A percentile compares a stretch with the other conserved stretches of the same genome.
Conservation (phyloP, 805 yeast species). For the Kregervanrija pseudodelftensis region DNA sequence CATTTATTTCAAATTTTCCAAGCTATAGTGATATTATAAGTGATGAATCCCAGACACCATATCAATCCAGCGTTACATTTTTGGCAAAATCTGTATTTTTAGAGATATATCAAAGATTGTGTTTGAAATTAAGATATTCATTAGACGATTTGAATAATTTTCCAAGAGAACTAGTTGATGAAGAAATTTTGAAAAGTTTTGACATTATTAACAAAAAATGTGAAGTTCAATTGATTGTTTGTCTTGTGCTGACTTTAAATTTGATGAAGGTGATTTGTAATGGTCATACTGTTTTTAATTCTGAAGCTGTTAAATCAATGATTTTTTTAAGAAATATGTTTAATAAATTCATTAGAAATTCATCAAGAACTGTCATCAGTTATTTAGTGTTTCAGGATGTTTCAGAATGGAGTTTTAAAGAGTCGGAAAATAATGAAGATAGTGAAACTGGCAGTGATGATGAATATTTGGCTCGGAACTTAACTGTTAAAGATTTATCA, state of each 20-base stretch:
- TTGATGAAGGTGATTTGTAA: conserved; percentile 3
- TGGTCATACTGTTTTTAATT: not conserved
- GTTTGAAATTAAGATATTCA: conserved; percentile 3
- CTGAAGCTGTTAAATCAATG: not conserved
- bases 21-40: conserved; percentile 2
- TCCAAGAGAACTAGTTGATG: not conserved
- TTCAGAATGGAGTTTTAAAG: not conserved
- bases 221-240: conserved; percentile 3
- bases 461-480: too few species aligned
- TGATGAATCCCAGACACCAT: not conserved
- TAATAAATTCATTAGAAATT: not conserved
- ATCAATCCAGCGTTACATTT: not conserved
- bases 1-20: not conserved
- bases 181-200: not conserved
- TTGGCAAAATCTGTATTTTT: conserved; percentile 4
- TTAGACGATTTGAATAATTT: conserved; percentile 4
- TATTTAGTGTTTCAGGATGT: not conserved
- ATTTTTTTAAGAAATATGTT: conserved; percentile 1
- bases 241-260: not conserved
- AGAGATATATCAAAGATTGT: conserved; percentile 1
- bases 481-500: too few species aligned
- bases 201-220: conserved; percentile 1
- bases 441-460: too few species aligned
- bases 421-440: too few species aligned
- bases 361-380: not conserved